Percentiles rank a stretch among this genome's conserved stretches.
phyloP scores from a whole-genome alignment of 208 protist genomes.

The Strigomonas oncopelti region DNA sequence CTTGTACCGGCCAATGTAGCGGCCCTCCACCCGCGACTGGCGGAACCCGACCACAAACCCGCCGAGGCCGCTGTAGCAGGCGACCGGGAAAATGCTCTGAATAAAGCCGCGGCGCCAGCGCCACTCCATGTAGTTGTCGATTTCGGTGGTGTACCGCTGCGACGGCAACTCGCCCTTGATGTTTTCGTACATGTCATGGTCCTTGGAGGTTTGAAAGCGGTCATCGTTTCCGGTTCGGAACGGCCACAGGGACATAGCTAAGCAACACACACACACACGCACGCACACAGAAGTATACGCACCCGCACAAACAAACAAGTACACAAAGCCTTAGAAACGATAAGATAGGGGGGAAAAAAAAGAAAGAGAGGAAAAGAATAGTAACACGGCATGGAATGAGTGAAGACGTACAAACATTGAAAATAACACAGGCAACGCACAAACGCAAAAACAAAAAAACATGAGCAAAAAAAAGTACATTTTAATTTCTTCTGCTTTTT shows the following conservation, averaged over 20 bases:
- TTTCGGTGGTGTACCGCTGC: conserved; percentile 58
- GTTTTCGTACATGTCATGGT: conserved; percentile 69
- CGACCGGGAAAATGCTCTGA: conserved; percentile 75
- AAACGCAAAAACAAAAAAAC: conserved; percentile 5
- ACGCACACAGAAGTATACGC: conserved; percentile 5
- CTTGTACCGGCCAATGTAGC: conserved; percentile 73
- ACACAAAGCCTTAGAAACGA: too few species aligned
- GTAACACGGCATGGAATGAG: background rate
- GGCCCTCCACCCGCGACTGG: conserved; percentile 66
- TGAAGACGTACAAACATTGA: too few species aligned
- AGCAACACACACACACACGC: background rate
- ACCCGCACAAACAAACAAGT: too few species aligned
- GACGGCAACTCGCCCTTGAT: conserved; percentile 58
- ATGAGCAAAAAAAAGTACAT: background rate
- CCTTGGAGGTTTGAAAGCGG: conserved; percentile 47
- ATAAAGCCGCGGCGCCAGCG: conserved; percentile 76
- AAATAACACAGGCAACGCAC: too few species aligned
- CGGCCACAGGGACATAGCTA: conserved; percentile 71
- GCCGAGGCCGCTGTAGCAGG: conserved; percentile 52
- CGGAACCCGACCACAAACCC: conserved; percentile 72
- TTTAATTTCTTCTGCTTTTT: too few species aligned
- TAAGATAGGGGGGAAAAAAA: background rate
- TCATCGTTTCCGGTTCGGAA: conserved; percentile 87
- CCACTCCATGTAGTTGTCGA: conserved; percentile 76
- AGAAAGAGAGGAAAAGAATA: conserved; percentile 6